Evolutionary conservation across 768 basidiomycete species (phyloP).

Genomic region (Podaxis mareebaensis): DNA sequence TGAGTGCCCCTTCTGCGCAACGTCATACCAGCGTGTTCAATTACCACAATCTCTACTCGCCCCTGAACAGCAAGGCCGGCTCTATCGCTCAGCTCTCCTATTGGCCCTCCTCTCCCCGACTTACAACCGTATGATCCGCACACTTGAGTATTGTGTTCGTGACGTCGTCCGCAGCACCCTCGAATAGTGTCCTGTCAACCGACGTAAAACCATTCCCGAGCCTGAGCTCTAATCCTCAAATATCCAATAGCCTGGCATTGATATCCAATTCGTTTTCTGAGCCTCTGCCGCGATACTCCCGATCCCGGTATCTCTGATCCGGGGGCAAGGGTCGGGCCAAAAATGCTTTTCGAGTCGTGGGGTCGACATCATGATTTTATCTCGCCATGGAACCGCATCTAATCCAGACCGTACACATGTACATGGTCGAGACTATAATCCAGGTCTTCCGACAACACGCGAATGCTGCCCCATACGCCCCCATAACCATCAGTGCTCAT

Average conservation of each 20-base stretch:
- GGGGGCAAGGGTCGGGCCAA: not conserved
- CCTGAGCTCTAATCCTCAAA: slow-evolving; percentile 2
- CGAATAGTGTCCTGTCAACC: not conserved
- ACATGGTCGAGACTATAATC: not conserved
- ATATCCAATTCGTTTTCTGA: not conserved
- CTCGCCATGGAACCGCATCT: not conserved
- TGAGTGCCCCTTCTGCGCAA: not conserved
- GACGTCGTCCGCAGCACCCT: not conserved
- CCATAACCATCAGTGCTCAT: not conserved
- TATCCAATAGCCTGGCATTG: not conserved
- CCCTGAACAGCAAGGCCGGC: slow-evolving; percentile 7
- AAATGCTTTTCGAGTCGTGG: not conserved
- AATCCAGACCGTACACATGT: not conserved
- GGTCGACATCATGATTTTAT: not conserved
- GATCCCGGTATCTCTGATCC: slow-evolving; percentile 2
- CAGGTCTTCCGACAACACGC: slow-evolving; percentile 1
- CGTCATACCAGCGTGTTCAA: slow-evolving; percentile 8
- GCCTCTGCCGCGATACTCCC: slow-evolving; percentile 8
- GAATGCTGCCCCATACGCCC: not conserved
- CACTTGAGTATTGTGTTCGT: not conserved
- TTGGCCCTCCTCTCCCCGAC: not conserved
- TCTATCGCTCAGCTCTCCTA: not conserved
- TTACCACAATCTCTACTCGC: not conserved
- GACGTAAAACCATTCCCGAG: not conserved
- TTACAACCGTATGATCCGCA: slow-evolving; percentile 9